Conservation (phyloP, 2,329 filamentous ascomycete genomes). For the Fusarium cicatricum region DNA sequence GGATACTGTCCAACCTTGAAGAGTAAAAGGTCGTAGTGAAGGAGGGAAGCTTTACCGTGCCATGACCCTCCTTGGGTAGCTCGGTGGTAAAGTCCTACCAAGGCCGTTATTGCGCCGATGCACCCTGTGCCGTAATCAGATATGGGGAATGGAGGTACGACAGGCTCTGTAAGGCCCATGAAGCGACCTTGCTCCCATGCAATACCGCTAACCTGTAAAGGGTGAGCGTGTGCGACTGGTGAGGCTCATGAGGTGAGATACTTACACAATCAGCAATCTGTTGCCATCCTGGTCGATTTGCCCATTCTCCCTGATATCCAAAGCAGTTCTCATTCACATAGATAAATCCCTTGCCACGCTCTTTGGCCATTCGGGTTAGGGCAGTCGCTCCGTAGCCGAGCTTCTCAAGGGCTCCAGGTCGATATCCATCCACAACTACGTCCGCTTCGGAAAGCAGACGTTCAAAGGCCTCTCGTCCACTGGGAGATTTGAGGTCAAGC, state of each 20-base stretch:
- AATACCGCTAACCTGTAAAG: constrained; percentile 58
- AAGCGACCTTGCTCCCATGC: constrained; percentile 70
- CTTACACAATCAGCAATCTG: constrained; percentile 72
- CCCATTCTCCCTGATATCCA: constrained; percentile 68
- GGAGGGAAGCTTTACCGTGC: constrained; percentile 68
- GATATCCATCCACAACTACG: constrained; percentile 73
- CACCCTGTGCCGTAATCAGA: constrained; percentile 76
- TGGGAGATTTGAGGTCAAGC: constrained; percentile 65
- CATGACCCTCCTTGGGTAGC: constrained; percentile 71
- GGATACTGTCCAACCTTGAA: constrained; percentile 67
- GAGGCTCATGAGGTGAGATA: background rate
- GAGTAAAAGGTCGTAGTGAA: constrained; percentile 74
- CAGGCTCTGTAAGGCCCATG: constrained; percentile 68
- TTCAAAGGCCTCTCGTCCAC: constrained; percentile 65
- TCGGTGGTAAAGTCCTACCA: constrained; percentile 69
- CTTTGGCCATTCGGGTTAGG: constrained; percentile 60
- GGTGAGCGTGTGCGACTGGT: background rate
- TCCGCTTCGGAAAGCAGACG: constrained; percentile 68
- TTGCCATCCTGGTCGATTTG: constrained; percentile 72
- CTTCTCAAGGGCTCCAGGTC: constrained; percentile 69
- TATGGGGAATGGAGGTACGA: constrained; percentile 71
- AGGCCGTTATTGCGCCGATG: constrained; percentile 72
- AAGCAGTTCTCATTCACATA: constrained; percentile 79
- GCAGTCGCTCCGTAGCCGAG: constrained; percentile 69
- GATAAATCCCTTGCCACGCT: constrained; percentile 68